phyloP scores from a whole-genome alignment of 306 rosid genomes.

The Medicago arabica region DNA sequence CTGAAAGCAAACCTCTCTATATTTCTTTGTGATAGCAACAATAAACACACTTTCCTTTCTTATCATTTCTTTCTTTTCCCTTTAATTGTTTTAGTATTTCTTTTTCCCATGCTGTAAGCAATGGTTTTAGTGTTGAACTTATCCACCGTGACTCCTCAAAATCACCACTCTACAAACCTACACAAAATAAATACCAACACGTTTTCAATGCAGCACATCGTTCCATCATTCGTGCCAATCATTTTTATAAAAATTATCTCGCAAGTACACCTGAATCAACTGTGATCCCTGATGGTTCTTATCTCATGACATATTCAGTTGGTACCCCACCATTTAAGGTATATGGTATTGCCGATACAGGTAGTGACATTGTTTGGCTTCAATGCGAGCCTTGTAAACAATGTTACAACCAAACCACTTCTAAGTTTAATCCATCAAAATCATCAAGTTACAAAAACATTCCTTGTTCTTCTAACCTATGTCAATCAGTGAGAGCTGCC shows the following conservation, averaged over 20 bases:
- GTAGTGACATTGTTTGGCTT: background rate
- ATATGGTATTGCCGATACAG: background rate
- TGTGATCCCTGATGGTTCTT: background rate
- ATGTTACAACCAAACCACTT: background rate
- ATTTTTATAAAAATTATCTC: background rate
- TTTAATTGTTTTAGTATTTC: background rate
- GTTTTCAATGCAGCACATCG: background rate
- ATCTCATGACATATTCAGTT: background rate
- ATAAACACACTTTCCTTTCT: background rate
- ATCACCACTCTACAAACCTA: background rate
- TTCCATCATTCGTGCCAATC: background rate
- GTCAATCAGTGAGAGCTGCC: background rate
- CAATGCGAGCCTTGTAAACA: background rate
- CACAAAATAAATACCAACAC: too few relatives aligned
- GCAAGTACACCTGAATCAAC: background rate
- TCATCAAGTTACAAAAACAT: background rate
- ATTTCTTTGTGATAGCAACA: background rate
- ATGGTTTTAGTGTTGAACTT: background rate
- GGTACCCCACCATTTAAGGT: background rate
- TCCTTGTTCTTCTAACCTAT: background rate
- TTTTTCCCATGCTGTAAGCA: background rate
- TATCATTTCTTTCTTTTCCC: background rate
- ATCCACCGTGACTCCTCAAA: background rate
- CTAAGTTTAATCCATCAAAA: background rate
- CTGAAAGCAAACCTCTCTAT: background rate